Conservation (phyloP, 495 filamentous ascomycete species). For the Hypomontagnella submonticulosa region DNA sequence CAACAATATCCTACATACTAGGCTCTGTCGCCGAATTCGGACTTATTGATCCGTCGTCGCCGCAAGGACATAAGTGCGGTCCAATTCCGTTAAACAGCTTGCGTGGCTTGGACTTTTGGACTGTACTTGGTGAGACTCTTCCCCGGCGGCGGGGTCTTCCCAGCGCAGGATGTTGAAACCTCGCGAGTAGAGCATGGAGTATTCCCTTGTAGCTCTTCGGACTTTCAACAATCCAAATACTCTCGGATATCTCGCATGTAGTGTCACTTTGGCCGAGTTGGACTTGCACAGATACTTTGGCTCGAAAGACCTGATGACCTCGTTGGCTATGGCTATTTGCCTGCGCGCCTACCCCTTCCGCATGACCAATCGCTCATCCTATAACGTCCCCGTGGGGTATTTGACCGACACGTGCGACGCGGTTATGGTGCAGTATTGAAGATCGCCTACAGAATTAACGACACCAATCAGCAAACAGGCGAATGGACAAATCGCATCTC, state of each 20-base stretch:
- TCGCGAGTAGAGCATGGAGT: conserved; percentile 1
- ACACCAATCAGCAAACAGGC: not conserved
- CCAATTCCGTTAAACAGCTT: not conserved
- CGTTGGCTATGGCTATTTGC: too few relatives aligned
- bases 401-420: too few relatives aligned
- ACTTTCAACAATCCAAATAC: not conserved
- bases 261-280: too few relatives aligned
- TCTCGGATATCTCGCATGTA: not conserved
- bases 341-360: too few relatives aligned
- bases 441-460: conserved; percentile 3
- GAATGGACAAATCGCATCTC: too few relatives aligned
- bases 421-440: conserved; percentile 15
- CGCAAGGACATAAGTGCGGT: too few relatives aligned
- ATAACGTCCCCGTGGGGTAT: too few relatives aligned
- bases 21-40: not conserved
- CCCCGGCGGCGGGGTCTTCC: not conserved
- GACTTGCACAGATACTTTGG: too few relatives aligned
- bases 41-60: too few relatives aligned
- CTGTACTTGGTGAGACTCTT: not conserved
- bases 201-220: conserved; percentile 8
- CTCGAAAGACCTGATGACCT: conserved; percentile 8
- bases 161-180: conserved; percentile 16
- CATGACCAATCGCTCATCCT: too few relatives aligned
- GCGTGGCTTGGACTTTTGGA: conserved; percentile 3
- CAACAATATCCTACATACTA: not conserved